Conservation (phyloP, 164 flowering plant genomes). For the Macadamia tetraphylla region DNA sequence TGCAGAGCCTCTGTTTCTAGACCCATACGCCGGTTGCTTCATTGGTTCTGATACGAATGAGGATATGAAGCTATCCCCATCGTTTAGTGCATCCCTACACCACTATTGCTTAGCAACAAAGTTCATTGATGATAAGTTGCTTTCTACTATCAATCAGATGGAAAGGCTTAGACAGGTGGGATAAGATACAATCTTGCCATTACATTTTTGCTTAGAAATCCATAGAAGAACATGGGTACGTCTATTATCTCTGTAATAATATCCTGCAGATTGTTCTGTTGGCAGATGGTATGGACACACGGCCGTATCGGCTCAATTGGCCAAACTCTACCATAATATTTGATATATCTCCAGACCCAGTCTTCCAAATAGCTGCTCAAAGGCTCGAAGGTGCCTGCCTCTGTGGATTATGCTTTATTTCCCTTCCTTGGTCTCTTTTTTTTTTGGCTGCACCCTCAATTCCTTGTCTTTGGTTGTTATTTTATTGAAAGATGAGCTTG, state of each 20-base stretch:
- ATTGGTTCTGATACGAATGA: conserved; percentile 21
- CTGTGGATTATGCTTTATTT: neutral
- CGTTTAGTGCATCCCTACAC: conserved; percentile 14
- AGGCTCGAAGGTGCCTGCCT: conserved; percentile 52
- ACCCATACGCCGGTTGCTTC: conserved; percentile 74
- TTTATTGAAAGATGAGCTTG: neutral
- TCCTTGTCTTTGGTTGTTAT: neutral
- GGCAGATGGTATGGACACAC: conserved; percentile 93
- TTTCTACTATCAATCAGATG: conserved; percentile 27
- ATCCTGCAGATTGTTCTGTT: conserved; percentile 72
- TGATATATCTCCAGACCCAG: conserved; percentile 61
- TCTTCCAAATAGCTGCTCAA: conserved; percentile 42
- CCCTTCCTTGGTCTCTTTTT: neutral
- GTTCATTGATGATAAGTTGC: conserved; percentile 78
- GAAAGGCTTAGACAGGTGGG: conserved; percentile 77
- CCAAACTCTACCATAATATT: conserved; percentile 67
- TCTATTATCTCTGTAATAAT: conserved; percentile 12
- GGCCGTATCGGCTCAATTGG: conserved; percentile 83
- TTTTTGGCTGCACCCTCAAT: neutral
- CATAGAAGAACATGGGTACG: neutral
- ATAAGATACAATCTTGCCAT: neutral
- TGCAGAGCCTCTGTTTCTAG: conserved; percentile 79
- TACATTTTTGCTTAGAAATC: neutral
- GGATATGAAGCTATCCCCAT: conserved; percentile 17
- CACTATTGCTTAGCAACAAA: conserved; percentile 77